phyloP scores from a whole-genome alignment of 1,139 yeast genomes.

The Geotrichum carabidarum region DNA sequence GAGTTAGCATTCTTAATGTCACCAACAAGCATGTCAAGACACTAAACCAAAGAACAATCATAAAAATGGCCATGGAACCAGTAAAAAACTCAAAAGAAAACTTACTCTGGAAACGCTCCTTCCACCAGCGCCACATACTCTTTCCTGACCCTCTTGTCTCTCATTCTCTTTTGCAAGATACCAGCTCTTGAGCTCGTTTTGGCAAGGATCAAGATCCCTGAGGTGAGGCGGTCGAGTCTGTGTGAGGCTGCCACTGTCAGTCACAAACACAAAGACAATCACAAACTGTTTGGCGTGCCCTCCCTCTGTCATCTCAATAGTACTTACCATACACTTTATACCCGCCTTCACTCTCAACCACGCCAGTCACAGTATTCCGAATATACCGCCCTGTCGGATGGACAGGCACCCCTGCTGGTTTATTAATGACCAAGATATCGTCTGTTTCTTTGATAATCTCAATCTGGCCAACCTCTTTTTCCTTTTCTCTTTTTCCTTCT shows the following conservation, averaged over 20 bases:
- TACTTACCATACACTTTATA: slow-evolving; percentile 23
- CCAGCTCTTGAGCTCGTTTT: slow-evolving; percentile 46
- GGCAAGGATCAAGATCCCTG: slow-evolving; percentile 64
- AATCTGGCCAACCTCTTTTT: not conserved
- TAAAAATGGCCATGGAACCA: not conserved
- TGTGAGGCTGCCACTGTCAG: slow-evolving; percentile 41
- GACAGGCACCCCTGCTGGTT: slow-evolving; percentile 19
- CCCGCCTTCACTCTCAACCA: slow-evolving; percentile 23
- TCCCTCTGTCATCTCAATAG: not conserved
- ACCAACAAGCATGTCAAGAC: no score
- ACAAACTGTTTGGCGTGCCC: no score
- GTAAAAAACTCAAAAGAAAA: not conserved
- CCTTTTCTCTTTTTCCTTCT: no score
- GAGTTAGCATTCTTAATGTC: no score
- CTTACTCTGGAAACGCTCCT: slow-evolving; percentile 50
- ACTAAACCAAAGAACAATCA: no score
- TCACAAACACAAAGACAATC: not conserved
- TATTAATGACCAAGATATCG: slow-evolving; percentile 13
- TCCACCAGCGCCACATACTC: slow-evolving; percentile 59
- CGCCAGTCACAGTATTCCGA: slow-evolving; percentile 17
- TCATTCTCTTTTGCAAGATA: slow-evolving; percentile 43
- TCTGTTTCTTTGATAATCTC: slow-evolving; percentile 8
- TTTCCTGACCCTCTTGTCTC: slow-evolving; percentile 42
- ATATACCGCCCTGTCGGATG: slow-evolving; percentile 20
- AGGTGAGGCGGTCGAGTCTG: slow-evolving; percentile 67